These are phyloP conservation scores for Seiridium cupressi DNA, from an alignment of 2,329 filamentous ascomycete species.

Conservation along the genomic window DNA sequence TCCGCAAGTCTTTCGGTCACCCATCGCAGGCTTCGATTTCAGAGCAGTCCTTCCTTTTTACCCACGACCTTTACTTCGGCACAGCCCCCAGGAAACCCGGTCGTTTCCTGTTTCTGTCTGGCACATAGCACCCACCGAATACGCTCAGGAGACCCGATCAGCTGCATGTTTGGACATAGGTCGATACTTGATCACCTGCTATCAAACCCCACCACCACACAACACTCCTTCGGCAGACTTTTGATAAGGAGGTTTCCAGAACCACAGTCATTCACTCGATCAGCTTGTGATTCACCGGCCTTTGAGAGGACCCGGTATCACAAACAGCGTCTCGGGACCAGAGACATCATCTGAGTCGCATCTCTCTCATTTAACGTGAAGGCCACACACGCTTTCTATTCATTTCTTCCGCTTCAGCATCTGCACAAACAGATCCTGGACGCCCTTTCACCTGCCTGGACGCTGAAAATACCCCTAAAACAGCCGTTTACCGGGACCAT, in stretches of 20 bases:
- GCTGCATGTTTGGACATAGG: slow-evolving; percentile 5
- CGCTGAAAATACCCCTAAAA: slow-evolving; percentile 13
- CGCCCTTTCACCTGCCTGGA: slow-evolving; percentile 16
- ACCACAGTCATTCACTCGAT: slow-evolving; percentile 3
- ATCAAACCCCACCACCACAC: not conserved
- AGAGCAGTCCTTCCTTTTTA: slow-evolving; percentile 14
- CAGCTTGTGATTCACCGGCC: slow-evolving; percentile 1
- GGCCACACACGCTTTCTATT: not conserved
- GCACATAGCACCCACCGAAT: slow-evolving; percentile 9
- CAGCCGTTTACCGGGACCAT: slow-evolving; percentile 9
- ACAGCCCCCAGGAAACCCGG: slow-evolving; percentile 27
- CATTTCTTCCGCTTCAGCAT: slow-evolving; percentile 7
- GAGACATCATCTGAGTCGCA: slow-evolving; percentile 1
- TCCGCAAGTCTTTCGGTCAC: slow-evolving; percentile 13
- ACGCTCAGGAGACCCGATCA: slow-evolving; percentile 3
- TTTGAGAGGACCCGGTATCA: slow-evolving; percentile 9
- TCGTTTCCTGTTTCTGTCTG: slow-evolving; percentile 30
- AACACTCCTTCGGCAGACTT: not conserved
- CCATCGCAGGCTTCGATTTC: not conserved
- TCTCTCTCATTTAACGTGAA: not conserved
- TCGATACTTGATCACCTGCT: slow-evolving; percentile 3
- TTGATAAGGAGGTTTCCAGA: not conserved
- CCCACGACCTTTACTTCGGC: slow-evolving; percentile 15
- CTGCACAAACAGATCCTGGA: slow-evolving; percentile 14
- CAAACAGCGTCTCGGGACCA: not conserved